Percentiles rank a stretch among this genome's conserved stretches.
phyloP scores from a whole-genome alignment of 805 yeast species.

The Hanseniaspora nectarophila region DNA sequence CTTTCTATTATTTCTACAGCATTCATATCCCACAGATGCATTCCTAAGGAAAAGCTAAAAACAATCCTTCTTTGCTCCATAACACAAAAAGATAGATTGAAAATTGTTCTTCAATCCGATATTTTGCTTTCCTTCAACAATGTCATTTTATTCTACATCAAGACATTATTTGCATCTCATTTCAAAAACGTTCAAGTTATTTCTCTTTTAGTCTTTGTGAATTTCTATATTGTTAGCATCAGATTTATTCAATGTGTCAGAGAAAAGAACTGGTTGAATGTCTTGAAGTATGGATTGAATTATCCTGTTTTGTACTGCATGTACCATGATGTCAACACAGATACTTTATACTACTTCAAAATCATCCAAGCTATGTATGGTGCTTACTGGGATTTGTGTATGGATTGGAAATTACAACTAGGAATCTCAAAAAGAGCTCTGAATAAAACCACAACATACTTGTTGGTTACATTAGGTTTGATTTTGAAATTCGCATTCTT shows the following conservation, averaged over 20 bases:
- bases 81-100: slow-evolving; percentile 3
- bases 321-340: slow-evolving; percentile 15
- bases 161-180: slow-evolving; percentile 3
- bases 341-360: slow-evolving; percentile 32
- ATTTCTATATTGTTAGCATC: slow-evolving; percentile 52
- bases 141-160: background rate
- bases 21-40: background rate
- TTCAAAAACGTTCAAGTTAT: slow-evolving; percentile 12
- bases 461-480: slow-evolving; percentile 51
- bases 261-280: slow-evolving; percentile 59
- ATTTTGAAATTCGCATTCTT: slow-evolving; percentile 68
- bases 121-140: slow-evolving; percentile 1
- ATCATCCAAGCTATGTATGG: slow-evolving; percentile 63
- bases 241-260: slow-evolving; percentile 70
- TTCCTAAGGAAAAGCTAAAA: background rate
- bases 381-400: slow-evolving; percentile 75
- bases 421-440: slow-evolving; percentile 27
- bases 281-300: slow-evolving; percentile 60
- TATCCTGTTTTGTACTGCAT: slow-evolving; percentile 38
- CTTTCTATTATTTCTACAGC: background rate
- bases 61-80: slow-evolving; percentile 7
- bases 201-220: slow-evolving; percentile 25
- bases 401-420: slow-evolving; percentile 72
- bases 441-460: slow-evolving; percentile 34
- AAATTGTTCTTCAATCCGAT: slow-evolving; percentile 13